Percentiles rank a stretch among this genome's conserved stretches.
Conservation (phyloP, 208 protist species). For the Trypanosoma scelopori region DNA sequence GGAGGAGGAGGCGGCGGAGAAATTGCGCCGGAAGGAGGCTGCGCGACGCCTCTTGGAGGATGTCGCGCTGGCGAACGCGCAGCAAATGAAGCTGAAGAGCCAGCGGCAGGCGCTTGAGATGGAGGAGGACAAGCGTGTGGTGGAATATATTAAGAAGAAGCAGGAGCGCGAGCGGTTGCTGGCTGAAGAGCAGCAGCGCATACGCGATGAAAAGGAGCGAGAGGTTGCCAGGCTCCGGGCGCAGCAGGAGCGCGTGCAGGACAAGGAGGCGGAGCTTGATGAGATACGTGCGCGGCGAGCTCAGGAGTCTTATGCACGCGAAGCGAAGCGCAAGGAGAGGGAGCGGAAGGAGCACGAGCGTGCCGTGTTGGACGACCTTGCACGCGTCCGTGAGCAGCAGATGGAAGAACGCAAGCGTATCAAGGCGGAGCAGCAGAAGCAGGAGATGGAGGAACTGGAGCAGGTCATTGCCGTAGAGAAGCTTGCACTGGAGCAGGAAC, state of each 20-base stretch:
- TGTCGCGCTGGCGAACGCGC: conserved; percentile 90
- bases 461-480: conserved; percentile 84
- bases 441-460: conserved; percentile 87
- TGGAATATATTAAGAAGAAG: conserved; percentile 85
- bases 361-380: conserved; percentile 74
- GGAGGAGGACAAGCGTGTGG: conserved; percentile 89
- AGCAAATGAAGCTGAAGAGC: conserved; percentile 92
- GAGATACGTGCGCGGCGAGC: conserved; percentile 88
- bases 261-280: conserved; percentile 91
- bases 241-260: conserved; percentile 88
- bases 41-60: conserved; percentile 89
- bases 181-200: conserved; percentile 82
- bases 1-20: conserved; percentile 86
- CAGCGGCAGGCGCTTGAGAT: conserved; percentile 63
- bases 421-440: conserved; percentile 52
- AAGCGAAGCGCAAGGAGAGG: conserved; percentile 78
- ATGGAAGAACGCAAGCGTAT: conserved; percentile 72
- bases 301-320: conserved; percentile 85
- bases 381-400: conserved; percentile 73
- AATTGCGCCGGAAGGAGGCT: conserved; percentile 73
- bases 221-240: conserved; percentile 89
- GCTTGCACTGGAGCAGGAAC: conserved; percentile 75
- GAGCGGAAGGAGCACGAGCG: conserved; percentile 60
- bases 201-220: conserved; percentile 84
- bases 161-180: conserved; percentile 85